Evolutionary conservation across 139 green algal species (phyloP).

Genomic region (Micractinium sp.): DNA sequence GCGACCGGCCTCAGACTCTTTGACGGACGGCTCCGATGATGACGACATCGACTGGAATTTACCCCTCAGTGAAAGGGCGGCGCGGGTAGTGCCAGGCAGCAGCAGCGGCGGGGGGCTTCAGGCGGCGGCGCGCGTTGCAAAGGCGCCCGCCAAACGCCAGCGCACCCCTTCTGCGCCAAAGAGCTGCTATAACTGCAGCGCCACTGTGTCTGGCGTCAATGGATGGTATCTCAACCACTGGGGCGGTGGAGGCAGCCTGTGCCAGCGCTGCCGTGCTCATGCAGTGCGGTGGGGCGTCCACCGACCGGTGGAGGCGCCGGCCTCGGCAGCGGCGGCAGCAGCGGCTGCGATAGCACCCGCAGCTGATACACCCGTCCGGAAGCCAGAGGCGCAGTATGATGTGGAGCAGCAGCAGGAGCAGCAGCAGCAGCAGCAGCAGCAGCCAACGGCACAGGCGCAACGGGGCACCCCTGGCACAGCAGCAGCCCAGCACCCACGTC

Average conservation of each 20-base stretch:
- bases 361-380: neutral
- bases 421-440: neutral
- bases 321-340: neutral
- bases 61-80: too few species aligned
- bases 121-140: too few species aligned
- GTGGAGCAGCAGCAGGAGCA: neutral
- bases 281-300: neutral
- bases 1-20: too few species aligned
- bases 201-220: neutral
- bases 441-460: neutral
- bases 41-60: too few species aligned
- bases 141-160: neutral
- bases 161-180: too few species aligned
- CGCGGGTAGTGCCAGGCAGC: too few species aligned
- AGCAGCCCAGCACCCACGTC: too few species aligned
- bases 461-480: too few species aligned
- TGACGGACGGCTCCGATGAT: too few species aligned
- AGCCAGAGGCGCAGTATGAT: neutral
- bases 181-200: neutral
- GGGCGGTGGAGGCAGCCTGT: neutral
- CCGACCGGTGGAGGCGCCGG: neutral
- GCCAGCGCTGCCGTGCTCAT: neutral
- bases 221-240: neutral
- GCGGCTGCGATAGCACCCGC: neutral
- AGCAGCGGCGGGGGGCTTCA: too few species aligned